Percentiles rank a stretch among this genome's conserved stretches.
Conservation (phyloP, 1,284 basidiomycete genomes). For the Agroathelia rolfsii region DNA sequence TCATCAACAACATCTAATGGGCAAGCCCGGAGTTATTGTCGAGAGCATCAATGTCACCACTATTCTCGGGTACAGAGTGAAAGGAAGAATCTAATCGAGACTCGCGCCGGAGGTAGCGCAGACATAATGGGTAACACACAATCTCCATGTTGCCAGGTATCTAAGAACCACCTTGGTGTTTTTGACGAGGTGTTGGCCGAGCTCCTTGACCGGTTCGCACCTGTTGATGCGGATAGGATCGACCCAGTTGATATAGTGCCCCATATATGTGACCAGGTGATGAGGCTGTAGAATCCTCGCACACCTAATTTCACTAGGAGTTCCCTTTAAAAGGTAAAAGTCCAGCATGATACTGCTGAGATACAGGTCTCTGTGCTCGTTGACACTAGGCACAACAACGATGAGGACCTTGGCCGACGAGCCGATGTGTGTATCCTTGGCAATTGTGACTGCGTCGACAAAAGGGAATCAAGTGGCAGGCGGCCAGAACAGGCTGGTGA, state of each 20-base stretch:
- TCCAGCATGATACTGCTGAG: slow-evolving; percentile 90
- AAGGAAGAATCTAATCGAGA: slow-evolving; percentile 96
- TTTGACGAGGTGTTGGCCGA: slow-evolving; percentile 92
- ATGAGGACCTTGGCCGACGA: slow-evolving; percentile 91
- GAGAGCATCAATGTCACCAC: slow-evolving; percentile 92
- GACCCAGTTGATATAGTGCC: slow-evolving; percentile 85
- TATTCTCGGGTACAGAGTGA: slow-evolving; percentile 97
- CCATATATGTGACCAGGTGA: slow-evolving; percentile 89
- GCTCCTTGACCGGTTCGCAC: slow-evolving; percentile 91
- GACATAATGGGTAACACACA: slow-evolving; percentile 96
- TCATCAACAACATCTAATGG: slow-evolving; percentile 94
- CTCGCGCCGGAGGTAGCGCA: slow-evolving; percentile 92
- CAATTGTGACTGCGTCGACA: slow-evolving; percentile 94
- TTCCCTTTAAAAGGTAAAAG: slow-evolving; percentile 96
- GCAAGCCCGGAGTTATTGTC: slow-evolving; percentile 98
- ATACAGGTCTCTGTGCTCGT: slow-evolving; percentile 89
- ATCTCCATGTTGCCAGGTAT: slow-evolving; percentile 85
- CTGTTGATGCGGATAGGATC: slow-evolving; percentile 81
- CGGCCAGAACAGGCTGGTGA: slow-evolving; percentile 90
- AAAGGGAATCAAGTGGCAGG: slow-evolving; percentile 88
- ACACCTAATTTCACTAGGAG: slow-evolving; percentile 98
- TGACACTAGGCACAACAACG: slow-evolving; percentile 78
- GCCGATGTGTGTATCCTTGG: slow-evolving; percentile 94
- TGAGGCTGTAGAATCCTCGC: slow-evolving; percentile 96
- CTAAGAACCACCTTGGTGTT: slow-evolving; percentile 83